Evolutionary conservation across 1,284 basidiomycete genomes (phyloP).

Genomic region (Apiotrichum sp.): DNA sequence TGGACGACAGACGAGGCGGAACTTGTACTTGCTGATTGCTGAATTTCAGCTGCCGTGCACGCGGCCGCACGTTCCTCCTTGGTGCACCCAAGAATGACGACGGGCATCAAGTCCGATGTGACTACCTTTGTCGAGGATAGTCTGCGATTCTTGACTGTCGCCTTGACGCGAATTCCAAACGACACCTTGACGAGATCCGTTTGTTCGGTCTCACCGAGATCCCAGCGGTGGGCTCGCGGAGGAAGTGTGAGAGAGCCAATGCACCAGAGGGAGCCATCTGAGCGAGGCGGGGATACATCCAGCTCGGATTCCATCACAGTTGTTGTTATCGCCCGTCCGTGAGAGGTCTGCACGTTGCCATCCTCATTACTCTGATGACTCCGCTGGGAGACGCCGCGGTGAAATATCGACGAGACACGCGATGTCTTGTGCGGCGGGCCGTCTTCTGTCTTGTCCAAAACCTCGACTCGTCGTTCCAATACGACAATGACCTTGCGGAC

Average conservation of each 20-base stretch:
- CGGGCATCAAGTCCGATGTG: slow-evolving; percentile 19
- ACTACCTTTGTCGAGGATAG: slow-evolving; percentile 15
- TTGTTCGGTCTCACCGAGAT: slow-evolving; percentile 30
- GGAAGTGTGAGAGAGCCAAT: slow-evolving; percentile 21
- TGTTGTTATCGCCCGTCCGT: background rate
- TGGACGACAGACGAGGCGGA: slow-evolving; percentile 2
- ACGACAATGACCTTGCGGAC: slow-evolving; percentile 27
- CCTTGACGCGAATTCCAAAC: slow-evolving; percentile 27
- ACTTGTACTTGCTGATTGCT: background rate
- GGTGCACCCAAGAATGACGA: slow-evolving; percentile 20
- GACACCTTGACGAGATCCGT: slow-evolving; percentile 25
- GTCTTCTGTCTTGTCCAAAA: slow-evolving; percentile 2
- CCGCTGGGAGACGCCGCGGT: background rate
- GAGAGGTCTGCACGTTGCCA: background rate
- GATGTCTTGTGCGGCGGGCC: slow-evolving; percentile 2
- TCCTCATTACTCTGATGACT: background rate
- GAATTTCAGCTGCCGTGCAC: background rate
- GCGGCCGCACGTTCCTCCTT: slow-evolving; percentile 20
- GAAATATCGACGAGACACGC: slow-evolving; percentile 2
- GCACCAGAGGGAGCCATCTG: slow-evolving; percentile 19
- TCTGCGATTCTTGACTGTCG: slow-evolving; percentile 22
- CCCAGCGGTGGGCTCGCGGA: slow-evolving; percentile 29
- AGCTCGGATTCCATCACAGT: slow-evolving; percentile 18
- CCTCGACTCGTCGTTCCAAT: slow-evolving; percentile 29
- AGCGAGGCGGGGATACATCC: slow-evolving; percentile 13